These are phyloP conservation scores for Saturnispora sanitii DNA, from an alignment of 805 yeast species.

Conservation along the genomic window DNA sequence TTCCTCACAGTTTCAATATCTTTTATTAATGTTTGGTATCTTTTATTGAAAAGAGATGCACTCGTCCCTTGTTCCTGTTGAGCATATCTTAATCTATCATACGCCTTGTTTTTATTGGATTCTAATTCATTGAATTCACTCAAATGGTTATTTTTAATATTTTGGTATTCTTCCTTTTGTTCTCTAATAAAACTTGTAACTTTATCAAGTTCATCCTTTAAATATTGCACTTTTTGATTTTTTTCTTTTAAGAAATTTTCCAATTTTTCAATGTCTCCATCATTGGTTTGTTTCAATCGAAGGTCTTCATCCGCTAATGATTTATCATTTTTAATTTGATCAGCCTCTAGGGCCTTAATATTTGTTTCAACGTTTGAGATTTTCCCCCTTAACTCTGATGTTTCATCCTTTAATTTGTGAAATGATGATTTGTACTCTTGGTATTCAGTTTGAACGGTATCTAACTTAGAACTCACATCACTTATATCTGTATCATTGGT, in stretches of 20 bases:
- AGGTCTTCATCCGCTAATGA: conserved; percentile 11
- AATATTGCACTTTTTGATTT: conserved; percentile 11
- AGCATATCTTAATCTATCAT: conserved; percentile 6
- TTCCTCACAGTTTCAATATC: conserved; percentile 27
- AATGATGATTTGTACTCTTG: neutral
- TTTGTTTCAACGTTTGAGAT: conserved; percentile 16
- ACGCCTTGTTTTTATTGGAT: conserved; percentile 3
- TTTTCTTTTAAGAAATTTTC: conserved; percentile 10
- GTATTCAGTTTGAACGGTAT: neutral
- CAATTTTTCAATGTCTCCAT: conserved; percentile 33
- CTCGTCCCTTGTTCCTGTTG: conserved; percentile 3
- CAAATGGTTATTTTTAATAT: conserved; percentile 8
- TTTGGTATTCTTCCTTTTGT: conserved; percentile 17
- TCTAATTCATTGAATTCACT: neutral
- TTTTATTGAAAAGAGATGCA: conserved; percentile 37
- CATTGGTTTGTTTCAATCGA: conserved; percentile 17
- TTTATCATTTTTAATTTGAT: conserved; percentile 4
- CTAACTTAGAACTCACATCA: neutral
- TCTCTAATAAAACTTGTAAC: conserved; percentile 10
- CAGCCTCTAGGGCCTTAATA: conserved; percentile 9
- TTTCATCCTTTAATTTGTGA: neutral
- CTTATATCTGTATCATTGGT: neutral
- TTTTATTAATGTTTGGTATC: conserved; percentile 32
- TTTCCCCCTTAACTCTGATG: conserved; percentile 5
- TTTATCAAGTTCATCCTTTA: conserved; percentile 7